These are phyloP conservation scores for Ciborinia camelliae DNA, from an alignment of 2,329 filamentous ascomycete genomes.

Conservation along the genomic window DNA sequence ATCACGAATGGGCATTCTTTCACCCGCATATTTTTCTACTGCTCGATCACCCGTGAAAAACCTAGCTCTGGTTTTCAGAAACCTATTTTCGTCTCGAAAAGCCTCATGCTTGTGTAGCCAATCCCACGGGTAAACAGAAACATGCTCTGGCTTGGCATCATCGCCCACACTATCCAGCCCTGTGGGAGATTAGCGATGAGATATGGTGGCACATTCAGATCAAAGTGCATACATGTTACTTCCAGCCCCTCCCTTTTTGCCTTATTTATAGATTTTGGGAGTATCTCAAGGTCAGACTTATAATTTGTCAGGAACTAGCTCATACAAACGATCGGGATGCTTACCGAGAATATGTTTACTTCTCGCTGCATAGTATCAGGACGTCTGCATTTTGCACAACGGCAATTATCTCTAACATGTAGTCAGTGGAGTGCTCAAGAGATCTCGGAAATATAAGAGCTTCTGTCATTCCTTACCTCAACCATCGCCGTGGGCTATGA, in stretches of 20 bases:
- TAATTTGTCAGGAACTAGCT: neutral
- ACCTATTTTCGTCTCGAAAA: neutral
- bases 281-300: neutral
- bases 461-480: constrained; percentile 35
- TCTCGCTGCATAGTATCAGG: constrained; percentile 66
- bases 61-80: neutral
- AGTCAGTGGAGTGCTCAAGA: constrained; percentile 19
- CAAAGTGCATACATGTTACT: constrained; percentile 48
- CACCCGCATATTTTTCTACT: neutral
- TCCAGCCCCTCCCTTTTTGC: constrained; percentile 39
- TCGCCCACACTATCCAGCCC: constrained; percentile 46
- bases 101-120: constrained; percentile 53
- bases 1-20: neutral
- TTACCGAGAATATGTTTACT: constrained; percentile 59
- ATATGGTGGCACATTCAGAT: neutral
- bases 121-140: constrained; percentile 62
- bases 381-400: constrained; percentile 64
- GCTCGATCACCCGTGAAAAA: neutral
- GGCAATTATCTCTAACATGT: constrained; percentile 61
- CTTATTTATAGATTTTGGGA: neutral
- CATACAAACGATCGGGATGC: neutral
- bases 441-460: neutral
- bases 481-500: constrained; percentile 42
- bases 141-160: constrained; percentile 55
- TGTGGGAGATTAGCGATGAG: constrained; percentile 37